Evolutionary conservation across 768 basidiomycete species (phyloP), one percentile per base, ranked within the genome.

Genomic region (Cubamyces sp.): DNA sequence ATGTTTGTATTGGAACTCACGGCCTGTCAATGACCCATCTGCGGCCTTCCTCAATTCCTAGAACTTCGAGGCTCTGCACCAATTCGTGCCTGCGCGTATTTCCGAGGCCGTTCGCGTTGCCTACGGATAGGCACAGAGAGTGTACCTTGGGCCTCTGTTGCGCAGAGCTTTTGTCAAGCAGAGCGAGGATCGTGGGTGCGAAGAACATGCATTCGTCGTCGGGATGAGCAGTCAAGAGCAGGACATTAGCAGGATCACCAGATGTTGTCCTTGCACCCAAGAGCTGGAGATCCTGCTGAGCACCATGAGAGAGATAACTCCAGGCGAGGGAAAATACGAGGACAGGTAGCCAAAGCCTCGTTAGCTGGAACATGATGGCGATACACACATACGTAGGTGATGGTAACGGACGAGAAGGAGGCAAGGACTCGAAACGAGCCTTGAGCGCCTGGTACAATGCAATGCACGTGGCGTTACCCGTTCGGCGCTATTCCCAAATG

Each of bases 201-300:
- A 98, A 98, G 81, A 98, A 98, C 82, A 96, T 84, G 72, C 87
- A 87, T 76, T 97, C 95, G 72, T 98, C 95, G 71, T 97, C 95
- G 2, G 95, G 95, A 71, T 98, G 95, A 26, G 95, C 94, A 0
- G 95, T 96, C 47, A 98, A 74, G 3, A 97, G 73, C 40, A 94
- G 78, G 37, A 91, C 70, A 64, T 68, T 56, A 9, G 45, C 30
- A n/a, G 57, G 51, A 26, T 19, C 45, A 12, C 18, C 15, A 26
- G 48, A 41, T 3, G 51, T 3, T n/a, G 19, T n/a, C n/a, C n/a
- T n/a, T 15, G 19, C 19, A 42, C 54, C 14, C 42, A 57, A 59
- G 21, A 46, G 3, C 0, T 28, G 49, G 21, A 62, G 43, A n/a
- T 60, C 19, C 12, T 55, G 18, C 30, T 59, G 57, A 37, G 50